A percentile compares a stretch with the other conserved stretches of the same genome.
These are phyloP conservation scores for Penicillium crystallinum DNA, from an alignment of 495 filamentous ascomycete species.

Conservation along the genomic window DNA sequence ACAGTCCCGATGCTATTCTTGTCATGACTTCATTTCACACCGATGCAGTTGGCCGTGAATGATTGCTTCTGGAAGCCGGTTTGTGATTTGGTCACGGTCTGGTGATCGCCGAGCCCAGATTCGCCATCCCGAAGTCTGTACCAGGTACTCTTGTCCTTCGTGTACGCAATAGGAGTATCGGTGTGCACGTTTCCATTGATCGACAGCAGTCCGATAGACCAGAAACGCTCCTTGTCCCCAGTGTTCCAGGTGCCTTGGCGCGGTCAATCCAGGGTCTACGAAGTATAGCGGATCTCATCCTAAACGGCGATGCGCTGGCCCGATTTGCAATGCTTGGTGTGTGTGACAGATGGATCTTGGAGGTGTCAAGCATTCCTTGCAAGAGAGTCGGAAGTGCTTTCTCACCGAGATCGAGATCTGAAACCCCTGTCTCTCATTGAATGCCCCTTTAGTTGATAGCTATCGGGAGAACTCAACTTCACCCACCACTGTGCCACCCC, in stretches of 20 bases:
- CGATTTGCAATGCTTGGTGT: background rate
- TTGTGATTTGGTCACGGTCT: slow-evolving; percentile 3
- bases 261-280: background rate
- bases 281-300: background rate
- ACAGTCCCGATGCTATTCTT: background rate
- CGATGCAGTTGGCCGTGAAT: slow-evolving; percentile 3
- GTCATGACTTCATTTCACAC: slow-evolving; percentile 2
- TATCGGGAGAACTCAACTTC: background rate
- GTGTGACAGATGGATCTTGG: slow-evolving; percentile 2
- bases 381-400: background rate
- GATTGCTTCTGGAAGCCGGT: slow-evolving; percentile 10
- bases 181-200: slow-evolving; percentile 8
- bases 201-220: background rate
- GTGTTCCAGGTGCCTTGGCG: background rate
- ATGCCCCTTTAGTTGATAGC: background rate
- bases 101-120: background rate
- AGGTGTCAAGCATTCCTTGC: background rate
- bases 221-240: background rate
- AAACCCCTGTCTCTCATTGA: background rate
- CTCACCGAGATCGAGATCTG: background rate
- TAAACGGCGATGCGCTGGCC: slow-evolving; percentile 3
- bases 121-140: background rate
- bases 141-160: too few relatives aligned
- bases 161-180: slow-evolving; percentile 1
- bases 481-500: background rate